Evolutionary conservation across 2,329 filamentous ascomycete species (phyloP), one percentile per base, ranked within the genome.

Genomic region (Ceratocystis cacaofunesta): DNA sequence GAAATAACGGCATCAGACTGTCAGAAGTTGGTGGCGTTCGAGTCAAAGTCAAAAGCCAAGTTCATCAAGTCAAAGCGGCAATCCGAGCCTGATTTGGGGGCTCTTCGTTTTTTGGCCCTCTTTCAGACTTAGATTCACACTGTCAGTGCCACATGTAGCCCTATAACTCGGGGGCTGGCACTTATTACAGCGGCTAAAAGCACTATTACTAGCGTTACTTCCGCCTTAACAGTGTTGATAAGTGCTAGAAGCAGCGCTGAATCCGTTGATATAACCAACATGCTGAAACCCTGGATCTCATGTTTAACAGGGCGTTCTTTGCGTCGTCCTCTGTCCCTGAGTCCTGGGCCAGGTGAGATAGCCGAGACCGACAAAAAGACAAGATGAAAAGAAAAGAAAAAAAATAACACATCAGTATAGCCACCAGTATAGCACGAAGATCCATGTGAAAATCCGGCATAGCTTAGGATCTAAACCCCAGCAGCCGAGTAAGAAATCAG

Each of bases 391-490:
- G 55, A n/a, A 57, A 55, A 41, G 17, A 4, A 64, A 55, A 22
- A 15, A 64, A 44, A n/a, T 32, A 57, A 50, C 17, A 50, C 5
- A 50, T n/a, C 12, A 22, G 5, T n/a, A 50, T 6, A 22, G 46
- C 8, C 46, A 22, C 17, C 19, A n/a, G 46, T 10, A 36, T 36
- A 36, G 32, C 32, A 36, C 19, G 25, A 19, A 17, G 25, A 57
- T 32, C 52, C 52, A 57, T 57, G 52, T n/a, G 52, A 57, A 57
- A 57, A 57, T 57, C 52, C 52, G 52, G 52, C 52, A 57, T 57
- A 57, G 52, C 30, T 32, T 28, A 57, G 52, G 52, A 57, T 57
- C 52, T 57, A 57, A 57, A 32, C 52, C 52, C 52, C 52, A 32
- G 52, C 25, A 57, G 12, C 25, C 52, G 52, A 57, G 52, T 2